Percentiles rank a stretch among this genome's conserved stretches.
Conservation (phyloP, 2,329 filamentous ascomycete genomes). For the Fusarium sp. region DNA sequence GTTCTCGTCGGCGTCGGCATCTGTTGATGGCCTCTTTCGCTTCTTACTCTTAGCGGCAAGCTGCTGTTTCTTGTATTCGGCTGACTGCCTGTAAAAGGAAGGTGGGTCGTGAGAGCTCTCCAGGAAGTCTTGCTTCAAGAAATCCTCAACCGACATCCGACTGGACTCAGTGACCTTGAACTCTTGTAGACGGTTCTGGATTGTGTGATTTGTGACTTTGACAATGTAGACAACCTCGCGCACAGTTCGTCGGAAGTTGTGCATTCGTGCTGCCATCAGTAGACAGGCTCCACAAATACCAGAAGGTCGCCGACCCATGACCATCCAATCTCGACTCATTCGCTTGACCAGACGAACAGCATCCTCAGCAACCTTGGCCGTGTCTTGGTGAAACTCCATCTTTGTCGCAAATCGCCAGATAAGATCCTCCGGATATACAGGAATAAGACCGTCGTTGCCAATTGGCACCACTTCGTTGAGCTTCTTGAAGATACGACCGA, state of each 20-base stretch:
- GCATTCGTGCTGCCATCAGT: constrained; percentile 95
- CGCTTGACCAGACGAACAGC: constrained; percentile 88
- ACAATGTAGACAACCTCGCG: constrained; percentile 98
- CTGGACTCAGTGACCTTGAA: constrained; percentile 90
- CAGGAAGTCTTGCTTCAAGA: constrained; percentile 77
- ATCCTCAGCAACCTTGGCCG: constrained; percentile 86
- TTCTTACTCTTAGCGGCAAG: constrained; percentile 62
- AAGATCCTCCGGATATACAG: constrained; percentile 87
- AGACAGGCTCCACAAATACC: constrained; percentile 95
- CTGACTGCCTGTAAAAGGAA: constrained; percentile 77
- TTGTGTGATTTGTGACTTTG: constrained; percentile 94
- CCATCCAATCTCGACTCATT: constrained; percentile 98
- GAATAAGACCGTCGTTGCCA: constrained; percentile 72
- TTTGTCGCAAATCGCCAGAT: constrained; percentile 92
- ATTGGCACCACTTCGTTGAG: constrained; percentile 79
- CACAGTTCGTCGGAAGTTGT: constrained; percentile 94
- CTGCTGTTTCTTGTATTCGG: constrained; percentile 69
- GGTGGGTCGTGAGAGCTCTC: constrained; percentile 86
- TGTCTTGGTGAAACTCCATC: constrained; percentile 88
- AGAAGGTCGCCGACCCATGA: constrained; percentile 90
- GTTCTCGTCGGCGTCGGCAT: constrained; percentile 36
- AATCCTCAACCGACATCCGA: constrained; percentile 87
- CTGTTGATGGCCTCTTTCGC: constrained; percentile 57
- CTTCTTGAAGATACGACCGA: constrained; percentile 90
- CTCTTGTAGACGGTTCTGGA: constrained; percentile 90